These are phyloP conservation scores for Dissophora globulifera DNA, from an alignment of 192 early-diverging fungal genomes.

Conservation along the genomic window DNA sequence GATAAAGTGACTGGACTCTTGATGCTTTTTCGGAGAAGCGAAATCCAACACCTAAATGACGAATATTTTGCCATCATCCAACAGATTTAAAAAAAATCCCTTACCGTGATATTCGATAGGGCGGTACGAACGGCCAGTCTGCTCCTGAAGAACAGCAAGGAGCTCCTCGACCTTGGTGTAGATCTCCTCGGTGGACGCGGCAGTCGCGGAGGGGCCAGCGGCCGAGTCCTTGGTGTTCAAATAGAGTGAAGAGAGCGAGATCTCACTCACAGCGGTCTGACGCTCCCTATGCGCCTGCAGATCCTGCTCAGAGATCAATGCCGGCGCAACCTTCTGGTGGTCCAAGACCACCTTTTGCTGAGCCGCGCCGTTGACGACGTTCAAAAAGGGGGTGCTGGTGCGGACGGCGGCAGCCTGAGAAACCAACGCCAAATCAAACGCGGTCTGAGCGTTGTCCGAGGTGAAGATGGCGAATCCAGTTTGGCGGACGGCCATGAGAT, in stretches of 20 bases:
- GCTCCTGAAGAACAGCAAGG: slow-evolving; percentile 29
- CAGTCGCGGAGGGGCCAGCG: too few species aligned
- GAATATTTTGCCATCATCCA: slow-evolving; percentile 25
- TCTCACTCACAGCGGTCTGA: slow-evolving; percentile 48
- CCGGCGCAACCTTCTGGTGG: slow-evolving; percentile 38
- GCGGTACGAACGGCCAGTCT: slow-evolving; percentile 69
- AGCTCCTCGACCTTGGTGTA: slow-evolving; percentile 62
- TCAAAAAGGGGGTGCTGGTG: slow-evolving; percentile 68
- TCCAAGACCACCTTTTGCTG: slow-evolving; percentile 27
- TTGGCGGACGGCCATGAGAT: slow-evolving; percentile 79
- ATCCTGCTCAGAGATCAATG: slow-evolving; percentile 53
- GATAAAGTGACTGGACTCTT: too few species aligned
- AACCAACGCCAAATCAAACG: slow-evolving; percentile 83
- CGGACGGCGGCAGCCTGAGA: slow-evolving; percentile 78
- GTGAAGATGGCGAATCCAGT: slow-evolving; percentile 82
- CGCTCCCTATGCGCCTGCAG: slow-evolving; percentile 55
- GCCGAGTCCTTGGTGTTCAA: slow-evolving; percentile 23
- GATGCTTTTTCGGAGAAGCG: slow-evolving; percentile 15
- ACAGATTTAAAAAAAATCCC: neutral
- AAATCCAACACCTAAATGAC: slow-evolving; percentile 38
- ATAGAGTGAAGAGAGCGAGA: slow-evolving; percentile 42
- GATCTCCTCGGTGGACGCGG: slow-evolving; percentile 57
- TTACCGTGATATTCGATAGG: slow-evolving; percentile 77
- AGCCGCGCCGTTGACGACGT: slow-evolving; percentile 62
- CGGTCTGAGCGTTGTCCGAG: slow-evolving; percentile 81